Evolutionary conservation across 768 basidiomycete genomes (phyloP).

Genomic region (Mrakia blollopis): DNA sequence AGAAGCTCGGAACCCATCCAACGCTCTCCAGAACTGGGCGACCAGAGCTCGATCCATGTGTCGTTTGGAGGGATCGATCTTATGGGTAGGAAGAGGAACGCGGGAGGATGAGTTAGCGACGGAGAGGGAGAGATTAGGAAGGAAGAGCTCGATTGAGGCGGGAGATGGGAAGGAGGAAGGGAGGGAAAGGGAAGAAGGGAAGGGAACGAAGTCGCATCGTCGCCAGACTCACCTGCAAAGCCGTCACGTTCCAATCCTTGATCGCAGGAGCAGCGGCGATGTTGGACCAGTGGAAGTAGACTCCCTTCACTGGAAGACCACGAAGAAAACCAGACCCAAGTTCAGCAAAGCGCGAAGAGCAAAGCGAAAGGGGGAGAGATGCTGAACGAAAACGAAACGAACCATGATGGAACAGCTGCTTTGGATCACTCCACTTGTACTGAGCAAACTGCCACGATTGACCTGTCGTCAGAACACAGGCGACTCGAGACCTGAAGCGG

Average conservation of each 20-base stretch:
- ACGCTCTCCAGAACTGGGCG: constrained; percentile 88
- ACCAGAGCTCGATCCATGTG: constrained; percentile 93
- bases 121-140: background rate
- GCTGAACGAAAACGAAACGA: constrained; percentile 32
- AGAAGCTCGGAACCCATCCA: constrained; percentile 51
- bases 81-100: background rate
- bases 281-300: constrained; percentile 91
- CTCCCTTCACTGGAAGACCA: constrained; percentile 71
- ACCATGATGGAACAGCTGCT: constrained; percentile 90
- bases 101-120: background rate
- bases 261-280: constrained; percentile 83
- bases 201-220: background rate
- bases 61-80: constrained; percentile 86
- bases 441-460: constrained; percentile 97
- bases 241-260: constrained; percentile 95
- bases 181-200: background rate
- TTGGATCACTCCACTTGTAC: constrained; percentile 95
- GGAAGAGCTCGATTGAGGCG: too few relatives aligned
- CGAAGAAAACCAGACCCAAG: background rate
- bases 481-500: constrained; percentile 66
- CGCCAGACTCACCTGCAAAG: constrained; percentile 67
- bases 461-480: constrained; percentile 96
- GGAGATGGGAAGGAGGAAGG: too few relatives aligned
- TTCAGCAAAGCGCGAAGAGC: background rate
- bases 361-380: constrained; percentile 33